Evolutionary conservation across 176 grass and related monocot genomes (phyloP).

Genomic region (Chloris gayana): DNA sequence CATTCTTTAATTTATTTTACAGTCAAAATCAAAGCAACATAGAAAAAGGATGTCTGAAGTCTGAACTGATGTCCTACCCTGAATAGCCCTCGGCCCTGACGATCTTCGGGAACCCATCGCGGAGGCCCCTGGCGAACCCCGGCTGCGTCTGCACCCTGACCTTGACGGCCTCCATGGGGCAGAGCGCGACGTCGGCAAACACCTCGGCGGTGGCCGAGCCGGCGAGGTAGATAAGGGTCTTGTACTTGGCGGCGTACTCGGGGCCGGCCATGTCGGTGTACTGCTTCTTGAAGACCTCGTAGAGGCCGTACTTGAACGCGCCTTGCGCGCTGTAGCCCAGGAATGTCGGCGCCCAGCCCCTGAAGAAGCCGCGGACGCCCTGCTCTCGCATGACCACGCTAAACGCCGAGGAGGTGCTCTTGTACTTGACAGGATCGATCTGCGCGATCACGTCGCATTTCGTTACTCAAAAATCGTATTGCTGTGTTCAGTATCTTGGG

Average conservation of each 20-base stretch:
- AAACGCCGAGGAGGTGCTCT: constrained; percentile 75
- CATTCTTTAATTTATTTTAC: background rate
- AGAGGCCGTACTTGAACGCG: constrained; percentile 84
- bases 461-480: background rate
- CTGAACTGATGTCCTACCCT: constrained; percentile 41
- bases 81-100: constrained; percentile 62
- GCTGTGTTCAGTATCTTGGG: background rate
- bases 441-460: constrained; percentile 27
- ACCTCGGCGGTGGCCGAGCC: constrained; percentile 81
- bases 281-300: constrained; percentile 89
- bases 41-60: constrained; percentile 11
- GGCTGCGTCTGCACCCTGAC: constrained; percentile 85
- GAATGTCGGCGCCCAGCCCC: constrained; percentile 83
- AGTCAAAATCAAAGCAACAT: background rate
- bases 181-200: constrained; percentile 76
- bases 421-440: constrained; percentile 85
- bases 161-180: constrained; percentile 90
- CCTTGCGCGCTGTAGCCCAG: constrained; percentile 87
- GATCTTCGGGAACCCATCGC: constrained; percentile 76
- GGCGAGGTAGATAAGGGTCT: constrained; percentile 86
- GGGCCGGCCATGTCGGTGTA: constrained; percentile 71
- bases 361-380: constrained; percentile 66
- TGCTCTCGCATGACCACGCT: constrained; percentile 74
- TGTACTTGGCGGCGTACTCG: constrained; percentile 76
- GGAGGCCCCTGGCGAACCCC: constrained; percentile 64